Evolutionary conservation across 2,329 filamentous ascomycete species (phyloP), one percentile per base, ranked within the genome.

Genomic region (Amesomyces nigricolor): DNA sequence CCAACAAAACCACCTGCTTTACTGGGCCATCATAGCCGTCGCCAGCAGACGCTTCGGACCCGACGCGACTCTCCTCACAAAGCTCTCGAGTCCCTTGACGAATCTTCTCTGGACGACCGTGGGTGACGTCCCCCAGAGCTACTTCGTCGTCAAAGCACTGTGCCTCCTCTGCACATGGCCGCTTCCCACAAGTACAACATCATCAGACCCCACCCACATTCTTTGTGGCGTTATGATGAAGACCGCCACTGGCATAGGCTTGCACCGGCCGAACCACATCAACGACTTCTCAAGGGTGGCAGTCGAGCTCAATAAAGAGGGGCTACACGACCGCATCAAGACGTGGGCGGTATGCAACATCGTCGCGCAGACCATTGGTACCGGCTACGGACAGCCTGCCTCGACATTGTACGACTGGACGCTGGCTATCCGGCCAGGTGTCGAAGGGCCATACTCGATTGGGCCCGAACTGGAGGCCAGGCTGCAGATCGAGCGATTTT

Each of bases 261-360:
- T 94, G 51, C 88, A 94, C 65, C 81, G 88, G 47, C 89, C 88
- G 11, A 89, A 86, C 53, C 85, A 91, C 68, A 88, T 88, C 44
- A 87, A 91, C 68, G 89, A 92, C 68, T 94, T 92, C 68, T 90
- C 87, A 1, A 77, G 88, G 48, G 85, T 88, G 29, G 86, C 83
- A 2, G 78, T 89, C 32, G 85, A 91, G 62, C 75, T 92, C 39
- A 87, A 88, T 63, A 86, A 86, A 64, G 88, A 91, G 66, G 88
- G 91, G 64, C 80, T 91, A 56, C 82, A 87, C 62, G 88, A 94
- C 66, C 80, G 89, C 38, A 82, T 91, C 43, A 83, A 83, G 49
- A 92, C 88, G 1, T 94, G 88, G 88, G 88, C 88, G 1, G 86
- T 89, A 4, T 90, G 88, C 73, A 94, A 94, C 66, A 87, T 92